Evolutionary conservation across 768 basidiomycete species (phyloP), one percentile per base, ranked within the genome.

Genomic region (Pleurotus sapidus): DNA sequence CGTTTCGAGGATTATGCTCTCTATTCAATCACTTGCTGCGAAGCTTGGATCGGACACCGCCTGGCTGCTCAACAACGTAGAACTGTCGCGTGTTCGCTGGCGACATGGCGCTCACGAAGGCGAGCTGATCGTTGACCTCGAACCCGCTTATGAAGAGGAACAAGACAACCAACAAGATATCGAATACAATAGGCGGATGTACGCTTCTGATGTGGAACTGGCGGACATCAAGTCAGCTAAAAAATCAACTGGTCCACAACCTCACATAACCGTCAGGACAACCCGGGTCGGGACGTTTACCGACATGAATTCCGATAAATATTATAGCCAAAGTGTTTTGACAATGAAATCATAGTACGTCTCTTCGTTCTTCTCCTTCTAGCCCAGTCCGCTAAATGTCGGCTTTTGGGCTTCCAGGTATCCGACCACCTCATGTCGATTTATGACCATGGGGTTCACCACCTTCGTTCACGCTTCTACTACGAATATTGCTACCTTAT

Each of bases 31-130:
- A 1, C 64, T 80, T n/a, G 75, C 80, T 14, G 67, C 71, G 24
- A 67, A 68, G 15, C 63, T 74, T 17, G 73, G 76, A 30, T 74
- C 78, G 5, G 73, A 76, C 37, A 70, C 75, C 1, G 68, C 70
- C 9, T 79, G 74, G 77, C 65, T 80, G 6, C 69, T 81, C 20
- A 79, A 70, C 61, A 72, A 76, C 58, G 71, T 74, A 5, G 78
- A 81, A 64, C 68, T 81, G 23, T 74, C 72, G 40, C 75, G 78
- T 23, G 71, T 80, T 3, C 68, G 63, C 1, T 77, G 75, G 73
- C 70, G 67, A 23, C 64, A 25, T 9, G 77, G 76, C 6, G 59
- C 61, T 6, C 68, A 60, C 25, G 72, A 72, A 42, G 72, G 75
- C 12, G 77, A 78, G 57, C 65, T 79, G 17, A 67, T 73, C 47